Percentiles rank a stretch among this genome's conserved stretches.
phyloP scores from a whole-genome alignment of 306 rosid species.

The Malus asiatica region DNA sequence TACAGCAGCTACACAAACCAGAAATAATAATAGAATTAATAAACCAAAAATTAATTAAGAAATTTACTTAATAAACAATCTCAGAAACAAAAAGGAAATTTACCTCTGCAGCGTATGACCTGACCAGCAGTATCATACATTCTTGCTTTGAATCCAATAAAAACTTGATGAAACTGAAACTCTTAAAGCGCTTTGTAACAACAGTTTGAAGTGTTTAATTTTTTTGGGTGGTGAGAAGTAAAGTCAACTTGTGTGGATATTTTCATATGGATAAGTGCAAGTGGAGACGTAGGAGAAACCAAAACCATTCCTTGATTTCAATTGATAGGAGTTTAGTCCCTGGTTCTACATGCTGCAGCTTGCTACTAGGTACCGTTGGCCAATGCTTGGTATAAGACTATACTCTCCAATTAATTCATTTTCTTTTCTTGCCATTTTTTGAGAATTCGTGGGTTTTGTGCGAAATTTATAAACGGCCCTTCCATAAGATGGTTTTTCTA shows the following conservation, averaged over 20 bases:
- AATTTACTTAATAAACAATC: background rate
- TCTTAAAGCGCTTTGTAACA: background rate
- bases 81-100: background rate
- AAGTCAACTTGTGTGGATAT: background rate
- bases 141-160: background rate
- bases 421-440: no score
- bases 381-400: background rate
- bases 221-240: background rate
- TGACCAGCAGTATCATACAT: slow-evolving; percentile 22
- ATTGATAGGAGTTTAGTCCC: background rate
- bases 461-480: no score
- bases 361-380: background rate
- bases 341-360: background rate
- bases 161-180: background rate
- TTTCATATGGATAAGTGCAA: background rate
- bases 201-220: background rate
- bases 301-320: background rate
- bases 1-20: slow-evolving; percentile 20
- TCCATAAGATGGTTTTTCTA: no score
- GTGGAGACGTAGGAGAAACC: background rate
- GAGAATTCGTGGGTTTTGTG: no score
- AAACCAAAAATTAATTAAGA: background rate
- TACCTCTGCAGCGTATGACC: slow-evolving; percentile 31
- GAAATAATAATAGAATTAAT: background rate
- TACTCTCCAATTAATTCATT: no score